Conservation (phyloP, 1,284 basidiomycete genomes). For the Lignosus rhinocerotis region DNA sequence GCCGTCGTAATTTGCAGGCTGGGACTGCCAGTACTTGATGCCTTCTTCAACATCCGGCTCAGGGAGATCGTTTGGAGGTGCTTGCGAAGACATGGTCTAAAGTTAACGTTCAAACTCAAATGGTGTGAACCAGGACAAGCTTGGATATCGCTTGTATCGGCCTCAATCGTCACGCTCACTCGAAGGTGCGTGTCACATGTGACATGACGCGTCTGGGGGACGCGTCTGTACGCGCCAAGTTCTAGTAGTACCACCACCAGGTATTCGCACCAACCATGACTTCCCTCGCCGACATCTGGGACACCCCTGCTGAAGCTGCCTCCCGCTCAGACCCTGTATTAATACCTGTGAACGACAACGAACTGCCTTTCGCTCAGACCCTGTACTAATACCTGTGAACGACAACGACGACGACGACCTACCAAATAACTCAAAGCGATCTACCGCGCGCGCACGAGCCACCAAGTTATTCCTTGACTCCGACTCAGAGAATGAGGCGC, state of each 20-base stretch:
- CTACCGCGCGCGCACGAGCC: conserved; percentile 28
- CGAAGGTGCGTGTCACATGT: conserved; percentile 6
- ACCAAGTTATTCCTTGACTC: conserved; percentile 49
- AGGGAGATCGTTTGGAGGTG: conserved; percentile 22
- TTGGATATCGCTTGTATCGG: neutral
- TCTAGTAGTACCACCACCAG: too few species aligned
- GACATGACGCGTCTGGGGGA: conserved; percentile 23
- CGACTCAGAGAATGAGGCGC: conserved; percentile 47
- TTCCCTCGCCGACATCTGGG: conserved; percentile 44
- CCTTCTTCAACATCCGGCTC: conserved; percentile 61
- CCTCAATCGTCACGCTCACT: too few species aligned
- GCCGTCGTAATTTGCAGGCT: conserved; percentile 74
- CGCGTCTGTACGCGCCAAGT: too few species aligned
- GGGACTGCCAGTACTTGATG: conserved; percentile 75
- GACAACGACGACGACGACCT: conserved; percentile 10
- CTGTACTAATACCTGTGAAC: neutral
- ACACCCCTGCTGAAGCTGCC: conserved; percentile 38
- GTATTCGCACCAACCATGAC: conserved; percentile 35
- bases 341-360: neutral
- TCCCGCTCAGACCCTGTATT: conserved; percentile 10
- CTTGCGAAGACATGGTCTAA: conserved; percentile 6
- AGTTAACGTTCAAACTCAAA: neutral
- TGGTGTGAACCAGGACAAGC: neutral
- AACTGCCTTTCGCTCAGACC: conserved; percentile 21
- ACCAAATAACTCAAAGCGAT: conserved; percentile 32